Base-by-base conservation (phyloP, 139 green algal species). In the Volvox reticuliferus region DNA sequence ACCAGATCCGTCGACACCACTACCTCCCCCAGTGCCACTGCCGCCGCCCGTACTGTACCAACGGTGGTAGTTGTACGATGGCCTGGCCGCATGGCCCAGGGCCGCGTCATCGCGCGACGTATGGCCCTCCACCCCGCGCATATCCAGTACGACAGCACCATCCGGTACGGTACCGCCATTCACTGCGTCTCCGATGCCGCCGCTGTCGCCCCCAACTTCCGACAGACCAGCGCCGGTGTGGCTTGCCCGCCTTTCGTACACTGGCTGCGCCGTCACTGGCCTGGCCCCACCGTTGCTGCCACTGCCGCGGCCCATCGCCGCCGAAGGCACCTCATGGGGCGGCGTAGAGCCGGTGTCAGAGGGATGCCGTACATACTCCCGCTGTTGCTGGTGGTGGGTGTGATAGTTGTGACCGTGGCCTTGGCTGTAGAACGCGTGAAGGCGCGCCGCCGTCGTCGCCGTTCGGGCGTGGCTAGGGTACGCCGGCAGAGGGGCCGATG, bases 361-460 rank as follows among this genome's bases (percentile, higher is more conserved):
- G 9, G 76, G 32, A 19, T 37, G 33, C 33, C 33, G 16, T 63
- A 21, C 14, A 36, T 30, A n/a, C 2, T 36, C 33, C 32, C 36
- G 78, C 33, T 68, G 36, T 13, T 84, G 78, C 78, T 84, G 78
- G 14, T 84, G 78, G 6, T 84, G 78, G 26, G 3, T 18, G n/a
- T 82, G 76, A 36, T 84, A 67, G 78, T 30, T 32, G 2, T 87
- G 61, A 14, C 81, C 81, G 81, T 87, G 81, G 17, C 81, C 81
- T 16, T 87, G 81, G 30, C 81, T 77, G 55, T 87, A 77, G 32
- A 84, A 84, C 16, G 78, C 78, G 21, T 84, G 78, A 22, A 84
- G 24, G 17, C 78, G 78, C 22, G 78, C 78, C n/a, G 75, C 12
- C 32, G 75, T 17, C 33, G 75, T 35, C 9, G 30, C 30, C 75